Evolutionary conservation across 768 basidiomycete species (phyloP), one percentile per base, ranked within the genome.

Genomic region (Termitomyces sp.): DNA sequence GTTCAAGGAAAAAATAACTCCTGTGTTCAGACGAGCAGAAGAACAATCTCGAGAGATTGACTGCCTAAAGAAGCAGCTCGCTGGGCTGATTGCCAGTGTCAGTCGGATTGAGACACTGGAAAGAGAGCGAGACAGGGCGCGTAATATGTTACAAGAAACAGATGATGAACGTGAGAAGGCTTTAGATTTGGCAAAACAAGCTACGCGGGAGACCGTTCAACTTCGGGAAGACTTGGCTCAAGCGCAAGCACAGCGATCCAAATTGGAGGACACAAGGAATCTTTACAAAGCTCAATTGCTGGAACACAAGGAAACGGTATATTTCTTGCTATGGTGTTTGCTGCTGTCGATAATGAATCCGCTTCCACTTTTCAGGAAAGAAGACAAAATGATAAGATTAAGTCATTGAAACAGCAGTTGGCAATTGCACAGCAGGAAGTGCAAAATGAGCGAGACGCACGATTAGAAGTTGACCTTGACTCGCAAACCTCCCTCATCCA

Each of bases 1-100:
- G 49, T 79, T 82, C 61, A 73, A 71, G 37, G 63, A 71, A 20
- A 74, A 78, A 7, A 75, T 80, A 16, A 63, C 73, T 16, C 80
- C 80, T 8, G 18, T 75, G 1, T 79, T 76, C 54, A 62, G 59
- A 30, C 65, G 60, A 46, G 55, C 69, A 14, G 70, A 73, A 34
- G 59, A 56, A 30, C 74, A 76, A 55, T 56, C 65, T 4, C 59
- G 64, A 27, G 67, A 75, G 37, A 65, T 75, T 27, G 61, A 68
- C 8, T 42, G 24, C 12, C 48, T 75, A 14, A 64, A 62, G 30
- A 45, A 54, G 18, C 66, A 67, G 3, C 53, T 68, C 3, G 26
- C 37, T 54, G 39, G 67, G 14, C 10, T 59, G 33, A 30, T 40
- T 22, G 26, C 36, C 18, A 53, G 55, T 53, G 50, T 37, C 18